These are phyloP conservation scores for Ceratonia siliqua DNA, from an alignment of 306 rosid species.

Conservation along the genomic window DNA sequence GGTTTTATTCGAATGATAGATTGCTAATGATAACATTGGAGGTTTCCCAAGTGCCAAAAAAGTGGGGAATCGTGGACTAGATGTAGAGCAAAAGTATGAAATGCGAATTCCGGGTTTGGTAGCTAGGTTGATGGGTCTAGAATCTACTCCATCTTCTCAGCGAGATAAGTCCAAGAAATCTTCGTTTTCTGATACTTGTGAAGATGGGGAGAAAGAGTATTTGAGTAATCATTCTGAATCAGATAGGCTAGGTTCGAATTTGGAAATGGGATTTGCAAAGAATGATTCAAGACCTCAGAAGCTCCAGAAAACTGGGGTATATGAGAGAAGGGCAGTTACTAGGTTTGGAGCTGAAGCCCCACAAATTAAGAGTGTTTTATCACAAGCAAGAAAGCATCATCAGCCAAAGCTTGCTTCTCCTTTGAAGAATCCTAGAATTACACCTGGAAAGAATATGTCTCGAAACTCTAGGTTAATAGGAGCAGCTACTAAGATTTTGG, in stretches of 20 bases:
- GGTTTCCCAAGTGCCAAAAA: slow-evolving; percentile 57
- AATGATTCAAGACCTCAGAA: slow-evolving; percentile 83
- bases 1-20: slow-evolving; percentile 41
- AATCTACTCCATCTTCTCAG: slow-evolving; percentile 61
- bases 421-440: slow-evolving; percentile 61
- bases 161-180: slow-evolving; percentile 61
- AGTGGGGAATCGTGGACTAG: slow-evolving; percentile 35
- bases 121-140: slow-evolving; percentile 92
- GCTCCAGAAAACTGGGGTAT: slow-evolving; percentile 64
- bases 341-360: slow-evolving; percentile 75
- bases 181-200: slow-evolving; percentile 43
- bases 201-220: slow-evolving; percentile 35
- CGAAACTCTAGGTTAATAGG: slow-evolving; percentile 76
- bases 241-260: slow-evolving; percentile 45
- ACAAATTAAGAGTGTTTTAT: slow-evolving; percentile 75
- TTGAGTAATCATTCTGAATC: slow-evolving; percentile 27
- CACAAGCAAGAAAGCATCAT: slow-evolving; percentile 58
- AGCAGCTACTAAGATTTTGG: slow-evolving; percentile 86
- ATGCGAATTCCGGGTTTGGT: slow-evolving; percentile 63
- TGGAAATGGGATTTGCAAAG: slow-evolving; percentile 53
- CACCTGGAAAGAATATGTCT: slow-evolving; percentile 54
- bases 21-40: slow-evolving; percentile 69
- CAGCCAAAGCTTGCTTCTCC: slow-evolving; percentile 70
- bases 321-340: slow-evolving; percentile 63
- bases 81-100: slow-evolving; percentile 48